Evolutionary conservation across 2,329 filamentous ascomycete genomes (phyloP).

Genomic region (Hypoxylon sp.): DNA sequence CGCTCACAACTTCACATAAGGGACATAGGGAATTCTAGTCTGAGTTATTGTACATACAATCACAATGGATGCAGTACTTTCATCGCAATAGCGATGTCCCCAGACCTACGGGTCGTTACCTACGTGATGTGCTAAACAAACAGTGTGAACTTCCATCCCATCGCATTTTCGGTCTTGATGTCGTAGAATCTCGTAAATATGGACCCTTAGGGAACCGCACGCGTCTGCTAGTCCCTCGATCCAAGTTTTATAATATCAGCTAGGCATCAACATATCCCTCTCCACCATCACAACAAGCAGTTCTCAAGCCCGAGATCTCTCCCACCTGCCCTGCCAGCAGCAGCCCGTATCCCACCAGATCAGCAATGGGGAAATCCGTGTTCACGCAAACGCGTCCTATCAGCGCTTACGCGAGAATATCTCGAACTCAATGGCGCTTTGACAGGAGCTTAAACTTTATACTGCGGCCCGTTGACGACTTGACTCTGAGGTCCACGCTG

Average conservation of each 20-base stretch:
- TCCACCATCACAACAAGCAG: no score
- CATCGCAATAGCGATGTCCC: not conserved
- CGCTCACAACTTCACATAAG: not conserved
- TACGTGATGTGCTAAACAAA: constrained; percentile 12
- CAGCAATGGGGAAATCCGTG: constrained; percentile 16
- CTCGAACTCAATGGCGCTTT: not conserved
- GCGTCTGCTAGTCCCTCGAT: not conserved
- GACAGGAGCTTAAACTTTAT: constrained; percentile 3
- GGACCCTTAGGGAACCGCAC: not conserved
- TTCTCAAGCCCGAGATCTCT: not conserved
- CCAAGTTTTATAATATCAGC: no score
- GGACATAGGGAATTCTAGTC: not conserved
- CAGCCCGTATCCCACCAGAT: not conserved
- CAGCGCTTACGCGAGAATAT: constrained; percentile 2
- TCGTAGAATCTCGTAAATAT: not conserved
- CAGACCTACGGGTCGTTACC: no score
- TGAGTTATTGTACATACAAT: constrained; percentile 17
- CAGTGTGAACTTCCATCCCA: not conserved
- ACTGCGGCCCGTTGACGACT: not conserved
- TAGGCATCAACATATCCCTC: not conserved
- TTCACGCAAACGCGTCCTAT: not conserved
- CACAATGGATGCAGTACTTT: constrained; percentile 2
- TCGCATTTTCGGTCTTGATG: not conserved
- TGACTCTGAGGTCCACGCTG: not conserved
- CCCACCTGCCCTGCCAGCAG: not conserved